Base-by-base conservation (phyloP, 78 protist genomes). In the Bodo saltans region DNA sequence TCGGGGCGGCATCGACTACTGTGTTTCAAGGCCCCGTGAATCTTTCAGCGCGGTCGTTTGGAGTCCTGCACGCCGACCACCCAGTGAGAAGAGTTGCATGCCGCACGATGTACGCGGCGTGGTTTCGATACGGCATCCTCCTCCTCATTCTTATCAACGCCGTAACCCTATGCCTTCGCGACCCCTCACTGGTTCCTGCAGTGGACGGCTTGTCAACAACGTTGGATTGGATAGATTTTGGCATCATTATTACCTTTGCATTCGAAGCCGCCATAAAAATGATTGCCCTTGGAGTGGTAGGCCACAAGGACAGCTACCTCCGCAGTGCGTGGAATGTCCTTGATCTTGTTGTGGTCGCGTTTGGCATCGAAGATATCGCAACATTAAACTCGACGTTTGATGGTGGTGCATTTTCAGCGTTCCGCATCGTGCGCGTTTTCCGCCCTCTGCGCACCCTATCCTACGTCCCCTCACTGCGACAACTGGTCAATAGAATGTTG, bases 331-430 rank as follows among this genome's bases (percentile, higher is more conserved):
- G 86, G 88, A 82, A 82, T 38, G 11, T 28, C 41, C 78, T 88
- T n/a, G 90, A 88, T 41, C 72, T 88, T 53, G 32, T 70, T 34
- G 74, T 88, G 28, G 83, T 88, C 39, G 53, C 83, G 70, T 47
- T 47, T 0, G 40, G 69, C 32, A 30, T 42, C 42, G 38, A 39
- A 25, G 8, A 68, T 1, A n/a, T 75, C 60, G 35, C 74, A 32
- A 28, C 42, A 0, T 47, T 33, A 3, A 27, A 33, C 35, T n/a
- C n/a, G n/a, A n/a, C n/a, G n/a, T n/a, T n/a, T n/a, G n/a, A n/a
- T n/a, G 70, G 72, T 3, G 37, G 72, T 1, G n/a, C 39, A 3
- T 72, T 71, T 11, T 70, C 1, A 37, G 87, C 83, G 2, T 0
- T 88, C 29, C 90, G 90, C 1, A 40, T 37, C 4, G 72, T 88